Evolutionary conservation across 1,139 yeast species (phyloP).

Genomic region (Pichia sp.): DNA sequence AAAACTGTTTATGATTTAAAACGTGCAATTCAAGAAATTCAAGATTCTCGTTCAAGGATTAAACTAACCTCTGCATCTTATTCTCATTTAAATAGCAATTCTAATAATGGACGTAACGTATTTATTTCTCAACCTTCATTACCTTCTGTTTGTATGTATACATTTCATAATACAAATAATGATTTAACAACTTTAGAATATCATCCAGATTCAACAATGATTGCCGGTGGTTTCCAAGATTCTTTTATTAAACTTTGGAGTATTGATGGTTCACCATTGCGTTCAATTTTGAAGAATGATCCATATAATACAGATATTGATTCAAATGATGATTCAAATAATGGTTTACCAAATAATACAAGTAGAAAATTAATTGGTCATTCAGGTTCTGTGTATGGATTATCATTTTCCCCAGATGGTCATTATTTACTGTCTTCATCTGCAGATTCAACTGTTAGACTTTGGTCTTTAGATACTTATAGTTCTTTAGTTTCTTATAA

Average conservation of each 20-base stretch:
- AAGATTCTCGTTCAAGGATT: conserved; percentile 74
- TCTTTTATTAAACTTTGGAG: conserved; percentile 89
- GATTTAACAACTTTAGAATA: conserved; percentile 80
- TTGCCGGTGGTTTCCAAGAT: conserved; percentile 94
- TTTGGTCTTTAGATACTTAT: conserved; percentile 93
- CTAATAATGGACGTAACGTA: not conserved
- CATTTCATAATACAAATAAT: conserved; percentile 91
- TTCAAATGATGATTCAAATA: conserved; percentile 1
- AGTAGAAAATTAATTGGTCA: conserved; percentile 79
- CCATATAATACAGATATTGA: conserved; percentile 35
- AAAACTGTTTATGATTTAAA: conserved; percentile 76
- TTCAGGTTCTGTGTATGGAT: conserved; percentile 88
- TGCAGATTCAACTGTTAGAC: conserved; percentile 84
- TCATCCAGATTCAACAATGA: conserved; percentile 78
- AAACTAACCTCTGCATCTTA: conserved; percentile 44
- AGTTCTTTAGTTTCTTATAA: conserved; percentile 88
- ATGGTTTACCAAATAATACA: conserved; percentile 27
- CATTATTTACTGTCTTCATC: conserved; percentile 75
- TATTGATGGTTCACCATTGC: conserved; percentile 80
- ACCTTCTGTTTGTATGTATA: conserved; percentile 97
- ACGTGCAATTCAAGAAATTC: conserved; percentile 68
- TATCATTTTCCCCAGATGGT: conserved; percentile 87
- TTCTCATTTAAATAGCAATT: conserved; percentile 10
- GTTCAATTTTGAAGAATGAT: conserved; percentile 60
- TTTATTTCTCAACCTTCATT: conserved; percentile 57